Evolutionary conservation across 2,329 filamentous ascomycete species (phyloP).

Genomic region (Claviceps spartinae): DNA sequence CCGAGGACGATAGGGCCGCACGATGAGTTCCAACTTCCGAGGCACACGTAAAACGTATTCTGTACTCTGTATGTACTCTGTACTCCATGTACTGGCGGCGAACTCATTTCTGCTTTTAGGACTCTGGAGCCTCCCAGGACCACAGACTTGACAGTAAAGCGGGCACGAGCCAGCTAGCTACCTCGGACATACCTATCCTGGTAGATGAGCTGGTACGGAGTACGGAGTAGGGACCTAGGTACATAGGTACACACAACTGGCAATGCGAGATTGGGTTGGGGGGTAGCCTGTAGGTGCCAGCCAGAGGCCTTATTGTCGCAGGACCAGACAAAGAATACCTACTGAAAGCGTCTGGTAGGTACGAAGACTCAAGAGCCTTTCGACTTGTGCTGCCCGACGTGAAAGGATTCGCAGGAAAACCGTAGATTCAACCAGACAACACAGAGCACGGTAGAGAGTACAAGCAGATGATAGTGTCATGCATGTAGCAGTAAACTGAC

Average conservation of each 20-base stretch:
- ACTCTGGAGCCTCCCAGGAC: not conserved
- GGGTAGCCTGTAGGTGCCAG: not conserved
- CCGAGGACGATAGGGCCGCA: no score
- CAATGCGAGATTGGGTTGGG: slow-evolving; percentile 5
- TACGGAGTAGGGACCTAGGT: not conserved
- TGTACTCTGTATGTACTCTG: no score
- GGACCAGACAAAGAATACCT: not conserved
- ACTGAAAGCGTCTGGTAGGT: not conserved
- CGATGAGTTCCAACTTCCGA: no score
- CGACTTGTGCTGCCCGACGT: no score
- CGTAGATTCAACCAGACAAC: no score
- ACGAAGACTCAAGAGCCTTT: not conserved
- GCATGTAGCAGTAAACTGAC: no score
- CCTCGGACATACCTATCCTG: not conserved
- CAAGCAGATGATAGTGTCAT: no score
- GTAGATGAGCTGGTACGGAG: not conserved
- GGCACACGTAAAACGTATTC: no score
- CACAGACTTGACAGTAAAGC: not conserved
- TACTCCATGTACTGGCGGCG: not conserved
- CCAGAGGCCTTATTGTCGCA: not conserved
- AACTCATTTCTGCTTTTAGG: not conserved
- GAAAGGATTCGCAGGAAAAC: no score
- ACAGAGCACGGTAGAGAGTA: no score
- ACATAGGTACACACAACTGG: not conserved
- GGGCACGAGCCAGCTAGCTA: not conserved